Base-by-base conservation (phyloP, 805 yeast genomes). In the Candida krabiensis region DNA sequence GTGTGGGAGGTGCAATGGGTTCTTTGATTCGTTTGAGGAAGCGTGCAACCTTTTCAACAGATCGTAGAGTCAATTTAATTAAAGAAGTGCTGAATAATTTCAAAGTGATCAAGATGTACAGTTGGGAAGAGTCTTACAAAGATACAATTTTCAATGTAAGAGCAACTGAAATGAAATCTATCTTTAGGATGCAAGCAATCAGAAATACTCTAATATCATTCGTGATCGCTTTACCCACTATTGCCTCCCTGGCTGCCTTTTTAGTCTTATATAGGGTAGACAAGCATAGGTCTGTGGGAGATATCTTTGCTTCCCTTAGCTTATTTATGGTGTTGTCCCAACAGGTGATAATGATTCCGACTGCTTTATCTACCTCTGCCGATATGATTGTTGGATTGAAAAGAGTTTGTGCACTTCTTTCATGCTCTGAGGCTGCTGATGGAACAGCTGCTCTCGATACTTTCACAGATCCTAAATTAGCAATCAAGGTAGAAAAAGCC, bases 91-190 rank as follows among this genome's bases (percentile, higher is more conserved):
- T 90, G 47, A 81, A 77, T 55, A 80, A 84, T 46, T 77, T 88
- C 69, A 86, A 84, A 58, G 72, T 82, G 62, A 83, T 90, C 60
- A 90, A 90, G 65, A 83, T 77, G 54, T 90, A 89, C 58, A 83
- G 93, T 4, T 90, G 96, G 96, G 97, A 90, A 58, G 70, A 70
- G 28, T 86, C 96, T 2, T 90, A 86, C 56, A 70, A 72, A 42
- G 59, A 71, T 8, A 70, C 71, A 37, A 72, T 90, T 26, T 52
- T 72, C 17, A 69, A 65, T 3, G 69, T 76, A 12, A 77, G 97
- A 61, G 50, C 55, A 1, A 55, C 63, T n/a, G 96, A 89, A 62
- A 79, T 84, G 71, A 49, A 53, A 3, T 60, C 68, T 28, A 69
- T 89, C 28, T 71, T 79, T 43, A 66, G 61, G 31, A 71, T 86